phyloP scores from a whole-genome alignment of 257 asterid genomes.

The Solanum verrucosum region DNA sequence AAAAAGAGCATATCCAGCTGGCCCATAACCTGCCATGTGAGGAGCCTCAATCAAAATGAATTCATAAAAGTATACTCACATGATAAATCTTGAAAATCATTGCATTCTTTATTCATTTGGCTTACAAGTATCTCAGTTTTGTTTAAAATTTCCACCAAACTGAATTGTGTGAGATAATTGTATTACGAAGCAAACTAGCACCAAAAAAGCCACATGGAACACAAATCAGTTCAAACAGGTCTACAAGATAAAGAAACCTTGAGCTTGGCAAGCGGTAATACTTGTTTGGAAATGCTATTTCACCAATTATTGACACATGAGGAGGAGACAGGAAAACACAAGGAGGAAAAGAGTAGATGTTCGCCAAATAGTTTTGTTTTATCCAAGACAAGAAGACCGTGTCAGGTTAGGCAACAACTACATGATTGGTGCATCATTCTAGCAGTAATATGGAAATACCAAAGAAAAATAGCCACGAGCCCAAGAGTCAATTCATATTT shows the following conservation, averaged over 20 bases:
- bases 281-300: not conserved
- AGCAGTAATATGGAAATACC: not conserved
- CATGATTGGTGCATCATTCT: not conserved
- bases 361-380: not conserved
- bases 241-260: not conserved
- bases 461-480: not conserved
- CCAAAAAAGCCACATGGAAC: not conserved
- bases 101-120: not conserved
- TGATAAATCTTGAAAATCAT: not conserved
- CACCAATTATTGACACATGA: too few species aligned
- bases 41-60: constrained; percentile 2
- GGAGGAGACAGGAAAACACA: not conserved
- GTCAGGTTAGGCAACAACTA: not conserved
- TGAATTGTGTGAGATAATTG: not conserved
- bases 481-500: not conserved
- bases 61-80: not conserved
- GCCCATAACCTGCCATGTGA: constrained; percentile 64
- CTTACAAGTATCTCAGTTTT: not conserved
- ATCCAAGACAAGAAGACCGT: not conserved
- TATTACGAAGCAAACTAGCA: not conserved
- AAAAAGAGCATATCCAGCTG: constrained; percentile 92
- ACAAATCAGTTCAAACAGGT: not conserved
- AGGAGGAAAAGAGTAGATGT: not conserved
- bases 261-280: not conserved
- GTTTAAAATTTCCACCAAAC: not conserved